A percentile compares a stretch with the other conserved stretches of the same genome.
Conservation (phyloP, 495 filamentous ascomycete species). For the Lepidopterella palustris region DNA sequence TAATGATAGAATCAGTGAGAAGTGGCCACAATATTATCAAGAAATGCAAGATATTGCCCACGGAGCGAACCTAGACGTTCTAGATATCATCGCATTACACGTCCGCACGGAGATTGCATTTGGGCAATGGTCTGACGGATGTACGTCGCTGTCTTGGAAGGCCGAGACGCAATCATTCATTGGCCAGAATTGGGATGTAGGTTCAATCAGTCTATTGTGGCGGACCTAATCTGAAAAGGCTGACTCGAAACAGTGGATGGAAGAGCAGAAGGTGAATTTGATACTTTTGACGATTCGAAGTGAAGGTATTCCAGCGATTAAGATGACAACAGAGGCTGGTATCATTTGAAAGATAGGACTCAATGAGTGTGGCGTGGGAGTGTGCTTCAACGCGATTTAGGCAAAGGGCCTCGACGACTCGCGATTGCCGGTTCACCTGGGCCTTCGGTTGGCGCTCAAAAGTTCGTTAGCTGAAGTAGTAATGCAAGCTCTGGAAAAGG, state of each 20-base stretch:
- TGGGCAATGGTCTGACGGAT: slow-evolving; percentile 58
- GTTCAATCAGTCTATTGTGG: slow-evolving; percentile 46
- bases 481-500: slow-evolving; percentile 43
- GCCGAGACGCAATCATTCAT: slow-evolving; percentile 41
- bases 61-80: slow-evolving; percentile 47
- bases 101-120: slow-evolving; percentile 62
- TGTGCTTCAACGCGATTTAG: slow-evolving; percentile 61
- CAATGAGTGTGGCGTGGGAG: slow-evolving; percentile 56
- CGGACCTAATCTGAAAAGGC: slow-evolving; percentile 47
- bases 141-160: slow-evolving; percentile 54
- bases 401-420: slow-evolving; percentile 50
- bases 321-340: slow-evolving; percentile 53
- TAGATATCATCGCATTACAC: slow-evolving; percentile 60
- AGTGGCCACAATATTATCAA: background rate
- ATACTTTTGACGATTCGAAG: slow-evolving; percentile 33
- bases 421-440: slow-evolving; percentile 57
- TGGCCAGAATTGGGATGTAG: slow-evolving; percentile 64
- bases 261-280: slow-evolving; percentile 18
- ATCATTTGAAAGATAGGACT: slow-evolving; percentile 70
- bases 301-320: background rate
- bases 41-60: slow-evolving; percentile 47
- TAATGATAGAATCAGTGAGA: background rate
- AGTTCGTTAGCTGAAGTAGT: slow-evolving; percentile 44
- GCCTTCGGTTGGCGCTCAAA: slow-evolving; percentile 54
- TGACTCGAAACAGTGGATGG: no score